Evolutionary conservation across 768 basidiomycete species (phyloP).

Genomic region (Pleurotus tuber-regium): DNA sequence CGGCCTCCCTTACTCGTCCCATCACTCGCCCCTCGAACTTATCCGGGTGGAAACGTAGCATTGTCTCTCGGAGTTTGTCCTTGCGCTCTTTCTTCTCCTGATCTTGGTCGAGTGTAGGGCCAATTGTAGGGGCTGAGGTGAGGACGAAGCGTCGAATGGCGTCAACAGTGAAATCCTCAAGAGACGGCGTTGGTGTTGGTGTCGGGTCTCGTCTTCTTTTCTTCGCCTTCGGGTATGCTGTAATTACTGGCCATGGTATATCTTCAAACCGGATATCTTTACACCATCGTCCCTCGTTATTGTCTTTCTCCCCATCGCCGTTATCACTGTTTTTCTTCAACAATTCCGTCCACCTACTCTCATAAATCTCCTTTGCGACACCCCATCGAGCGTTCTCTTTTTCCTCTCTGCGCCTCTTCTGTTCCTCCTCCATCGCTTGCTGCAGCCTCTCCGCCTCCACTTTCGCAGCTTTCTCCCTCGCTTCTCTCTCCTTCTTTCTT

Average conservation of each 20-base stretch:
- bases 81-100: constrained; percentile 45
- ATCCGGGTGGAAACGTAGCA: constrained; percentile 78
- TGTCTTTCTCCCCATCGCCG: constrained; percentile 15
- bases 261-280: constrained; percentile 45
- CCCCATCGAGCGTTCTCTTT: constrained; percentile 41
- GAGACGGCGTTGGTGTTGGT: constrained; percentile 17
- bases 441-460: constrained; percentile 53
- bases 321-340: constrained; percentile 26
- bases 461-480: constrained; percentile 50
- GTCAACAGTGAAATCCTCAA: constrained; percentile 54
- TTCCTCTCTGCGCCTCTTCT: constrained; percentile 45
- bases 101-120: constrained; percentile 18
- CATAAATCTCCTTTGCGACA: constrained; percentile 51
- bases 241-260: constrained; percentile 72
- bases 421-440: constrained; percentile 50
- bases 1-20: constrained; percentile 41
- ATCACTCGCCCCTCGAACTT: constrained; percentile 79
- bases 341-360: constrained; percentile 54
- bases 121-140: constrained; percentile 2
- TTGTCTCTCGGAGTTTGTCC: constrained; percentile 63
- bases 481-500: constrained; percentile 47
- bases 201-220: constrained; percentile 5
- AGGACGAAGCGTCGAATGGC: constrained; percentile 60
- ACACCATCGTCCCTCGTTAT: background rate
- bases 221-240: constrained; percentile 26